Conservation (phyloP, 148 eudicot genomes). For the Heliamphora exappendiculata region DNA sequence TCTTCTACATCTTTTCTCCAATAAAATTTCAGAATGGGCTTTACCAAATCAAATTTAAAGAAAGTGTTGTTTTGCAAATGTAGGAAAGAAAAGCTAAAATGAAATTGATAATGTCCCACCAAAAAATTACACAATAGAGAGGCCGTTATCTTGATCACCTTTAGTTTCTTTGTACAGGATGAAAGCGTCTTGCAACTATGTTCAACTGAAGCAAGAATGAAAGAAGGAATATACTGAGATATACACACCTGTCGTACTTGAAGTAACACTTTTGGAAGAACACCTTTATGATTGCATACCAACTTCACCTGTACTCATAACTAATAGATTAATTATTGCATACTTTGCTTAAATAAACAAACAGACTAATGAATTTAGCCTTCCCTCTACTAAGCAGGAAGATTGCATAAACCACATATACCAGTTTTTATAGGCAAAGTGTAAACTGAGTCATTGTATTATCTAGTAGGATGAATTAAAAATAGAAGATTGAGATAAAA, state of each 20-base stretch:
- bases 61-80: neutral
- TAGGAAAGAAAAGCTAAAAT: neutral
- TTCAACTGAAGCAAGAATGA: neutral
- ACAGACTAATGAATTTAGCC: neutral
- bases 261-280: constrained; percentile 72
- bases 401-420: neutral
- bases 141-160: neutral
- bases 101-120: neutral
- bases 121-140: neutral
- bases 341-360: neutral
- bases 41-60: neutral
- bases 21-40: too few relatives aligned
- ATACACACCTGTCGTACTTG: constrained; percentile 71
- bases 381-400: neutral
- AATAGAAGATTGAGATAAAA: too few relatives aligned
- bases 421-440: neutral
- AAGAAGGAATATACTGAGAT: neutral
- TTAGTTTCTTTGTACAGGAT: neutral
- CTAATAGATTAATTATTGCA: neutral
- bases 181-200: neutral
- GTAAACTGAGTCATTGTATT: neutral
- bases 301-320: constrained; percentile 56
- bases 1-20: too few relatives aligned
- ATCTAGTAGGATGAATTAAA: neutral
- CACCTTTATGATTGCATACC: constrained; percentile 67